A percentile compares a stretch with the other conserved stretches of the same genome.
Conservation (phyloP, 2,329 filamentous ascomycete species). For the Cytospora piceae region DNA sequence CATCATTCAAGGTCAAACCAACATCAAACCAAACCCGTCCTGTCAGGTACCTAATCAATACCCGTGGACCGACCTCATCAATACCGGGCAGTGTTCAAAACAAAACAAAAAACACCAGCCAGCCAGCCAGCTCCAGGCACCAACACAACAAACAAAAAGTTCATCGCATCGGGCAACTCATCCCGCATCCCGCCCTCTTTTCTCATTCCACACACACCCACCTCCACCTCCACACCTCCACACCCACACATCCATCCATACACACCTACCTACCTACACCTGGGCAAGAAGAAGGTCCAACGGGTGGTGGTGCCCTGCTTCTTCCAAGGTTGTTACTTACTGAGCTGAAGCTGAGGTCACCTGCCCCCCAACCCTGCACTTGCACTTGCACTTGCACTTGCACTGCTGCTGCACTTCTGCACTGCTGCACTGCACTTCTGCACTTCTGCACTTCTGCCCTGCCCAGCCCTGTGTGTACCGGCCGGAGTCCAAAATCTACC, state of each 20-base stretch:
- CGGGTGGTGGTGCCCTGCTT: not conserved
- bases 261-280: too few relatives aligned
- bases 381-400: too few relatives aligned
- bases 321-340: not conserved
- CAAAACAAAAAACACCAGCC: too few relatives aligned
- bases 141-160: not conserved
- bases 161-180: not conserved
- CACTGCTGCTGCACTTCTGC: not conserved
- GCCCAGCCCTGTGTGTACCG: conserved; percentile 20
- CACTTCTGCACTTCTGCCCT: too few relatives aligned
- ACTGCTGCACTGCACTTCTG: not conserved
- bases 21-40: not conserved
- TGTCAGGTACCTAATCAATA: not conserved
- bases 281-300: too few relatives aligned
- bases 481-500: conserved; percentile 12
- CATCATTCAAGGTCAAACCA: not conserved
- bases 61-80: not conserved
- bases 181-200: not conserved
- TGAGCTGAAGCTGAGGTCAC: not conserved
- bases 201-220: not conserved
- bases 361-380: not conserved
- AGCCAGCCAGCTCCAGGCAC: not conserved
- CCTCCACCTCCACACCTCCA: not conserved
- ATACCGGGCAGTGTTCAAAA: not conserved
- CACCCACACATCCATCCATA: too few relatives aligned